Evolutionary conservation across 352 stramenopile genomes (phyloP), one percentile per base, ranked within the genome.

Genomic region (Globisporangium sylvaticum): DNA sequence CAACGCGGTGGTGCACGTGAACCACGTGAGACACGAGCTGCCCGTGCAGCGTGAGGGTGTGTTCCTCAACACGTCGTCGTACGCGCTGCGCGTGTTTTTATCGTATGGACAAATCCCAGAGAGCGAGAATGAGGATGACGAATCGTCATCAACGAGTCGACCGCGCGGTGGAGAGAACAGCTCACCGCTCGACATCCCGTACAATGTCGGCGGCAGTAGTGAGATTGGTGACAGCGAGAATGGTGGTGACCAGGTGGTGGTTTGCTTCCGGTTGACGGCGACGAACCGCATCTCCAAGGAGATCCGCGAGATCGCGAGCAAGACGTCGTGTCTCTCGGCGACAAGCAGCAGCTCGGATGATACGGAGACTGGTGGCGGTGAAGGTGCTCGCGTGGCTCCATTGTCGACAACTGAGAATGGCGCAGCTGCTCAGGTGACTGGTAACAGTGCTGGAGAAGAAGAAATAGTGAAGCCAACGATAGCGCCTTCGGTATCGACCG

Each of bases 51-150:
- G 82, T 63, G 88, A 95, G 80, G 86, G 88, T 2, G 88, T 93
- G 48, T 92, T 93, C 29, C 70, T 94, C 42, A 95, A 94, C 66
- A 80, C 77, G 1, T 87, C 73, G 32, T 88, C 86, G 22, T 79
- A 83, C 32, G 84, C 86, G 6, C 70, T 95, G 56, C 74, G 86
- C 9, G 78, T 92, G 20, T 95, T 95, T 62, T 74, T 95, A n/a
- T 94, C 88, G 24, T 95, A 95, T 56, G 88, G 88, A 0, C 88
- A 90, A 27, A 72, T 94, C 37, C 76, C 79, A 4, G 78, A 87
- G 44, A 80, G 69, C 18, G 58, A 77, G 18, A 64, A 68, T 53
- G 65, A 55, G 6, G 67, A 65, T 10, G 66, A 70, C 37, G 64
- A 62, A 58, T 62, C 68, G 5, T 48, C 55, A n/a, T 59, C 54